Base-by-base conservation (phyloP, 2,329 filamentous ascomycete species). In the Colletotrichum viniferum region DNA sequence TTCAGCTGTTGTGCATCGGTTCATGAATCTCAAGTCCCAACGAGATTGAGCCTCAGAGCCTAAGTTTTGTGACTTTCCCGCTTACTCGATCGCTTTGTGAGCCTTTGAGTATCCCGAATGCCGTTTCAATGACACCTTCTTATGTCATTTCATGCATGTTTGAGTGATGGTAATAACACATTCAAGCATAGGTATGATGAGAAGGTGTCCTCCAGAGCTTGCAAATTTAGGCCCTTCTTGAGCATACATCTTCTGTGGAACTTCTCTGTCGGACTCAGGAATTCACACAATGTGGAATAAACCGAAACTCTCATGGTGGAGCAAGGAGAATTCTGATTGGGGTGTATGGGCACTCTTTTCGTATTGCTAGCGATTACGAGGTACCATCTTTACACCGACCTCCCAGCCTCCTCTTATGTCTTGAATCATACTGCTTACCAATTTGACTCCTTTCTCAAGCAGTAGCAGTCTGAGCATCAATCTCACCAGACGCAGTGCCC, bases 171-270 rank as follows among this genome's bases (percentile, higher is more conserved):
- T 3, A 38, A 38, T 38, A 0, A 38, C 36, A 38, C 0, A 0
- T 0, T 38, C 0, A 38, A 0, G 5, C 2, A 18, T 38, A 38
- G 14, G 0, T 38, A 0, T n/a, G 2, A n/a, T n/a, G 16, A 43
- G 38, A n/a, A 43, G 0, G 8, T 48, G 18, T 21, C 18, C 9
- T 48, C 0, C 9, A 48, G 5, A 10, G 2, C 18, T 48, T 48
- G 8, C 43, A 48, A n/a, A 48, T 0, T n/a, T 48, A 10, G 38
- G 1, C 38, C 16, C 38, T 43, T 43, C 16, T 10, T n/a, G 9
- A 10, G 18, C 38, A 48, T 48, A 0, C 18, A 0, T 0, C 10
- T 21, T 48, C 10, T 48, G 18, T 48, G 5, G n/a, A 21, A n/a
- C 4, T 48, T 13, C 10, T 21, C 10, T 48, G 18, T 21, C n/a